Evolutionary conservation across 1,284 basidiomycete species (phyloP).

Genomic region (Cutaneotrichosporon dermatis): DNA sequence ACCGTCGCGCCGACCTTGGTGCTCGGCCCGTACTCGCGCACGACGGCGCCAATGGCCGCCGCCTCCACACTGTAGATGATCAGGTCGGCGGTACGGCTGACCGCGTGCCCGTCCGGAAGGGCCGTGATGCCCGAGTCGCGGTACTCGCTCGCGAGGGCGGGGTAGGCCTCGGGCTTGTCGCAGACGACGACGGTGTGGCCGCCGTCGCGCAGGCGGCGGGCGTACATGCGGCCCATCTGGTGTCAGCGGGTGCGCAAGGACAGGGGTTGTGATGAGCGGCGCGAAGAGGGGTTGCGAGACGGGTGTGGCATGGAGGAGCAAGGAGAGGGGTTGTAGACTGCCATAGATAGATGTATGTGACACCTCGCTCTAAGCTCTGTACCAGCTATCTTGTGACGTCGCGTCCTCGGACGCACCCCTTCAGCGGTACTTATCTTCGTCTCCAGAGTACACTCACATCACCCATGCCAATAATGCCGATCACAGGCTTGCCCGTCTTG

Average conservation of each 20-base stretch:
- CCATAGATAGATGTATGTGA: too few relatives aligned
- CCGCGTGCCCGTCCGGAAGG: conserved; percentile 71
- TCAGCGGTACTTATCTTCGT: too few relatives aligned
- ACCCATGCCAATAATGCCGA: conserved; percentile 88
- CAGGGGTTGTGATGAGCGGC: too few relatives aligned
- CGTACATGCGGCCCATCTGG: conserved; percentile 93
- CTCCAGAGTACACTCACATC: too few relatives aligned
- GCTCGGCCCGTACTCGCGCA: conserved; percentile 84
- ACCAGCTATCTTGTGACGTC: too few relatives aligned
- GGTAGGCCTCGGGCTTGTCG: conserved; percentile 75
- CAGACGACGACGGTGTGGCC: conserved; percentile 77
- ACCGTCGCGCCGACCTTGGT: conserved; percentile 91
- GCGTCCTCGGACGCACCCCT: too few relatives aligned
- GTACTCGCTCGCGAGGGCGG: conserved; percentile 61
- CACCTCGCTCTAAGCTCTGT: too few relatives aligned
- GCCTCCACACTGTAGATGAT: conserved; percentile 94
- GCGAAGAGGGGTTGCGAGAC: too few relatives aligned
- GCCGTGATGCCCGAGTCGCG: conserved; percentile 60
- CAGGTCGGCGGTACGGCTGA: conserved; percentile 78
- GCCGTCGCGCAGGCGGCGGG: conserved; percentile 51
- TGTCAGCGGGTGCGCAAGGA: background rate
- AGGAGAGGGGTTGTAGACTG: too few relatives aligned
- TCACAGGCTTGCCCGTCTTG: conserved; percentile 53
- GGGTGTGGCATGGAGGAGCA: too few relatives aligned
- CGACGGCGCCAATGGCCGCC: conserved; percentile 77